Percentiles rank a stretch among this genome's conserved stretches.
Evolutionary conservation across 192 early-diverging fungal species (phyloP).

Genomic region (Coemansia sp.): DNA sequence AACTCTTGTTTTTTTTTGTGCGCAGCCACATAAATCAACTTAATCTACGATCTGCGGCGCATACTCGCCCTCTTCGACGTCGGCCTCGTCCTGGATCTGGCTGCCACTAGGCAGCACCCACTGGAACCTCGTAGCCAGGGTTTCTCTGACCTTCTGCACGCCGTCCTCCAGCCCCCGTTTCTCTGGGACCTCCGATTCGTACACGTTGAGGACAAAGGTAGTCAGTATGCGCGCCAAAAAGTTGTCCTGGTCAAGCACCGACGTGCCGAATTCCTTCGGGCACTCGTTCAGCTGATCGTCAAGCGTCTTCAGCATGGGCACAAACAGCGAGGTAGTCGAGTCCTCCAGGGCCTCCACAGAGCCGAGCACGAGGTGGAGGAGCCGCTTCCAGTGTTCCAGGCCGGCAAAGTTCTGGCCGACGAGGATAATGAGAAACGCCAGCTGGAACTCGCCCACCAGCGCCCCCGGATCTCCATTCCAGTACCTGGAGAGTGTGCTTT

Average conservation of each 20-base stretch:
- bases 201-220: slow-evolving; percentile 42
- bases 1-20: background rate
- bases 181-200: slow-evolving; percentile 10
- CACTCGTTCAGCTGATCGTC: slow-evolving; percentile 11
- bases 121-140: slow-evolving; percentile 58
- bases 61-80: slow-evolving; percentile 66
- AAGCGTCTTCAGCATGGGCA: slow-evolving; percentile 57
- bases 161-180: slow-evolving; percentile 31
- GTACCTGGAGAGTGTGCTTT: background rate
- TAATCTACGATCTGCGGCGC: slow-evolving; percentile 67
- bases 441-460: slow-evolving; percentile 79
- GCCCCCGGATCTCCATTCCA: slow-evolving; percentile 41
- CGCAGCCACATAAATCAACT: slow-evolving; percentile 2
- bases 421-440: slow-evolving; percentile 77
- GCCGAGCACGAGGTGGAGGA: slow-evolving; percentile 70
- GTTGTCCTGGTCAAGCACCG: slow-evolving; percentile 39
- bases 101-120: slow-evolving; percentile 65
- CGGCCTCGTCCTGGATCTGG: slow-evolving; percentile 52
- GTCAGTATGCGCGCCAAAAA: slow-evolving; percentile 35
- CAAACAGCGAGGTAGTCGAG: slow-evolving; percentile 49
- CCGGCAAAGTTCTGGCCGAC: slow-evolving; percentile 82
- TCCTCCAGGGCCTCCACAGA: slow-evolving; percentile 62
- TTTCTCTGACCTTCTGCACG: slow-evolving; percentile 53
- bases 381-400: slow-evolving; percentile 83
- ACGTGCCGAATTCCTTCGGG: slow-evolving; percentile 32